phyloP scores from a whole-genome alignment of 345 rosid genomes.

The Ceriops tagal region DNA sequence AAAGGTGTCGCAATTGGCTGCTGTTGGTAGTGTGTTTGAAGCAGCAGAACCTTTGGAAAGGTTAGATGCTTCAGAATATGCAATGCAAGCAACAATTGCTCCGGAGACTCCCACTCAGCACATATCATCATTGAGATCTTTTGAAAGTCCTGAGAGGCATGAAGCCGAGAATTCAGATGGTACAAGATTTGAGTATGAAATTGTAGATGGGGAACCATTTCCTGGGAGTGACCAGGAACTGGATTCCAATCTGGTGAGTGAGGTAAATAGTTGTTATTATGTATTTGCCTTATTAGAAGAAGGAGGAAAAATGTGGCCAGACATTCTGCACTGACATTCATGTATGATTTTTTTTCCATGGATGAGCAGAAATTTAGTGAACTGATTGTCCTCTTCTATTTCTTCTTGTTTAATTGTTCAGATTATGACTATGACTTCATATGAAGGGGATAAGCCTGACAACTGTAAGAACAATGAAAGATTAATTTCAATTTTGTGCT shows the following conservation, averaged over 20 bases:
- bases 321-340: background rate
- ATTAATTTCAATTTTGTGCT: slow-evolving; percentile 1
- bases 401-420: slow-evolving; percentile 24
- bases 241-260: slow-evolving; percentile 35
- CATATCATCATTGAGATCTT: slow-evolving; percentile 36
- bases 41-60: slow-evolving; percentile 13
- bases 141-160: slow-evolving; percentile 34
- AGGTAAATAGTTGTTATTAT: slow-evolving; percentile 30
- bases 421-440: slow-evolving; percentile 21
- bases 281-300: background rate
- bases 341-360: background rate
- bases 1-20: background rate
- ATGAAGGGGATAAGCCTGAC: slow-evolving; percentile 27
- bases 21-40: slow-evolving; percentile 12
- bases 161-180: slow-evolving; percentile 22
- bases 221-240: slow-evolving; percentile 32
- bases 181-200: slow-evolving; percentile 19
- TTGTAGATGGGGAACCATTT: slow-evolving; percentile 21
- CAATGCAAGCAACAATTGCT: slow-evolving; percentile 42
- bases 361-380: slow-evolving; percentile 1
- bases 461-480: slow-evolving; percentile 35
- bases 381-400: background rate
- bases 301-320: background rate
- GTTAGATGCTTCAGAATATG: slow-evolving; percentile 19
- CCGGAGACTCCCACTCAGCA: slow-evolving; percentile 60